These are phyloP conservation scores for Metschnikowia picachoensis DNA, from an alignment of 805 yeast genomes.

Conservation along the genomic window DNA sequence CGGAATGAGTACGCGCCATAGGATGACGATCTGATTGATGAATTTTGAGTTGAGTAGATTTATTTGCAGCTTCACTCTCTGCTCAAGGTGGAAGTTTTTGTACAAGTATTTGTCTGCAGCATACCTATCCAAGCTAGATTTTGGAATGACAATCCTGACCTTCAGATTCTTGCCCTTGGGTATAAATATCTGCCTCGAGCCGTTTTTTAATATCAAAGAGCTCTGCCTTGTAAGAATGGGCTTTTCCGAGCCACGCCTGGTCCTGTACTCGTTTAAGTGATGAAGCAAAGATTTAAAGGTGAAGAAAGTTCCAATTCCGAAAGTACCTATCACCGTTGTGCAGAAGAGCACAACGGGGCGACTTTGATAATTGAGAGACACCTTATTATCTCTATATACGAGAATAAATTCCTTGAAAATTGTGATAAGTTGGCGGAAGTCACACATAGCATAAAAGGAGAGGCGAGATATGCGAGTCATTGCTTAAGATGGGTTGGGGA, in stretches of 20 bases:
- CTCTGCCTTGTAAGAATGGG: slow-evolving; percentile 40
- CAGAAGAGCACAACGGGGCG: slow-evolving; percentile 41
- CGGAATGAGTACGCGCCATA: slow-evolving; percentile 84
- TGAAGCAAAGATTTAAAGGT: slow-evolving; percentile 27
- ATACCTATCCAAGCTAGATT: slow-evolving; percentile 45
- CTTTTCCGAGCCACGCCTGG: slow-evolving; percentile 24
- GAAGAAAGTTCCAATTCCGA: slow-evolving; percentile 37
- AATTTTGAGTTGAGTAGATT: slow-evolving; percentile 55
- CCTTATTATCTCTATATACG: slow-evolving; percentile 34
- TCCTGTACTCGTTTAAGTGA: slow-evolving; percentile 28
- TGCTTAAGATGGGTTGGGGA: not conserved
- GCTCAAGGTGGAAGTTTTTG: slow-evolving; percentile 41
- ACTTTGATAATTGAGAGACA: slow-evolving; percentile 37
- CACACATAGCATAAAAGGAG: slow-evolving; percentile 30
- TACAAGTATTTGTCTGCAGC: slow-evolving; percentile 55
- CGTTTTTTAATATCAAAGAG: slow-evolving; percentile 41
- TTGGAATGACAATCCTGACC: slow-evolving; percentile 43
- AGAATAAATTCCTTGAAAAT: slow-evolving; percentile 35
- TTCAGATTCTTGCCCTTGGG: slow-evolving; percentile 39
- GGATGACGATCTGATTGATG: slow-evolving; percentile 65
- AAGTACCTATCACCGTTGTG: slow-evolving; percentile 37
- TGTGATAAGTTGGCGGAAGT: slow-evolving; percentile 30
- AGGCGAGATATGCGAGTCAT: slow-evolving; percentile 37
- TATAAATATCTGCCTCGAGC: slow-evolving; percentile 46
- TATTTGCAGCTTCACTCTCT: slow-evolving; percentile 27